Conservation (phyloP, 495 filamentous ascomycete species). For the Stereocaulon alpinum region DNA sequence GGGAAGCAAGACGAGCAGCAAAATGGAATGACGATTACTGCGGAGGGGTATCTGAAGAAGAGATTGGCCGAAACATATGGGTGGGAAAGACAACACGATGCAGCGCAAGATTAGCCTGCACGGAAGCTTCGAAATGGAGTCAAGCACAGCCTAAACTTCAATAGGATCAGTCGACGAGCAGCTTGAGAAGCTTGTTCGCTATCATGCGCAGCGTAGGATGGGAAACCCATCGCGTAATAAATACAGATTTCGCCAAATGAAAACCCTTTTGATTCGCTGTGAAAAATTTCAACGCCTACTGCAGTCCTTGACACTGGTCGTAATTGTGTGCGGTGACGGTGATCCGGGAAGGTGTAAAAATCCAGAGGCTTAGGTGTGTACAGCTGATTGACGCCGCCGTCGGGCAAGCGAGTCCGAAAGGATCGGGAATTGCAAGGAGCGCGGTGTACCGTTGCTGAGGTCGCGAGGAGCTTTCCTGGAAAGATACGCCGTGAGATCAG, state of each 20-base stretch:
- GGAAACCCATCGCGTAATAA: conserved; percentile 20
- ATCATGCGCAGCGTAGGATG: conserved; percentile 9
- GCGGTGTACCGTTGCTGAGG: conserved; percentile 6
- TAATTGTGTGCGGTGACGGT: conserved; percentile 5
- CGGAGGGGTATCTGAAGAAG: conserved; percentile 69
- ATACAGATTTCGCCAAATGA: conserved; percentile 21
- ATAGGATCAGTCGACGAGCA: background rate
- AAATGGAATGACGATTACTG: conserved; percentile 58
- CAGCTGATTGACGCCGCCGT: background rate
- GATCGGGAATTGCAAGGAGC: background rate
- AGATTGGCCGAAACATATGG: conserved; percentile 68
- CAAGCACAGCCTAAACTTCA: background rate
- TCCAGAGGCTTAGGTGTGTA: background rate
- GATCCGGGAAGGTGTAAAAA: conserved; percentile 2
- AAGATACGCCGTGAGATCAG: conserved; percentile 11
- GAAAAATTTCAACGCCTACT: conserved; percentile 12
- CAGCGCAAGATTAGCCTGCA: background rate
- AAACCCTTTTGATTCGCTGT: conserved; percentile 19
- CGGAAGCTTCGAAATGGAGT: background rate
- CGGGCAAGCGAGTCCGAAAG: background rate
- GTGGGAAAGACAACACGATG: conserved; percentile 27
- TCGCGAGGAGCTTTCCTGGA: conserved; percentile 1
- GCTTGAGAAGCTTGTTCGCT: background rate
- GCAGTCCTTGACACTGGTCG: background rate
- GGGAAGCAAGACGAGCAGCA: conserved; percentile 32